These are phyloP conservation scores for Choricystis sp. DNA, from an alignment of 139 green algal species.

Conservation along the genomic window DNA sequence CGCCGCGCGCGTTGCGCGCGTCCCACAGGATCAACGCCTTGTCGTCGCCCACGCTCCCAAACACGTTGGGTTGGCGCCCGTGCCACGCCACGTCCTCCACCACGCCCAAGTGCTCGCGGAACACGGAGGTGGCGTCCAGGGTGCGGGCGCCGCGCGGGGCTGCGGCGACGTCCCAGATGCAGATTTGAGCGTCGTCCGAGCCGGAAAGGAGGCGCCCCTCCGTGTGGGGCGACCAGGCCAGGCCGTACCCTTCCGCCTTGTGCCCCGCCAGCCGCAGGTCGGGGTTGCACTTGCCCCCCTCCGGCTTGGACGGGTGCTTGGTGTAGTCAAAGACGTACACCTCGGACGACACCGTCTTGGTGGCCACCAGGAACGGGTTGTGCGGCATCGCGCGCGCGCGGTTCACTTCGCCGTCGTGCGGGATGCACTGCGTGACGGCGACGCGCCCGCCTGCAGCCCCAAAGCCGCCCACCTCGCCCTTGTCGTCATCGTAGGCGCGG, in stretches of 20 bases:
- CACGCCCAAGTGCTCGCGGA: conserved; percentile 56
- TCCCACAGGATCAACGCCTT: conserved; percentile 94
- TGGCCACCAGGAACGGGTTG: conserved; percentile 90
- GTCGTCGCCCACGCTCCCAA: conserved; percentile 93
- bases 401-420: conserved; percentile 98
- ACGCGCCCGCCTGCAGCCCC: conserved; percentile 44
- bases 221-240: conserved; percentile 81
- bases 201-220: conserved; percentile 80
- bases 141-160: conserved; percentile 1
- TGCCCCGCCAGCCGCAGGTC: conserved; percentile 79
- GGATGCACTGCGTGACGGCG: conserved; percentile 90
- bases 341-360: conserved; percentile 79
- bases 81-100: conserved; percentile 98
- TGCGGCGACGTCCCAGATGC: conserved; percentile 88
- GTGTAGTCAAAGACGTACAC: conserved; percentile 97
- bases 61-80: conserved; percentile 70
- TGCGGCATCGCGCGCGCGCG: conserved; percentile 60
- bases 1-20: conserved; percentile 26
- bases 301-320: conserved; percentile 79
- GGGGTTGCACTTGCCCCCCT: conserved; percentile 34
- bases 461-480: conserved; percentile 79
- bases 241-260: conserved; percentile 89
- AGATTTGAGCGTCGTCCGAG: conserved; percentile 96
- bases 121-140: conserved; percentile 61
- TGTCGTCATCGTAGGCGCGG: conserved; percentile 77